Percentiles rank a stretch among this genome's conserved stretches.
These are phyloP conservation scores for Salix exigua DNA, from an alignment of 345 rosid genomes.

Conservation along the genomic window DNA sequence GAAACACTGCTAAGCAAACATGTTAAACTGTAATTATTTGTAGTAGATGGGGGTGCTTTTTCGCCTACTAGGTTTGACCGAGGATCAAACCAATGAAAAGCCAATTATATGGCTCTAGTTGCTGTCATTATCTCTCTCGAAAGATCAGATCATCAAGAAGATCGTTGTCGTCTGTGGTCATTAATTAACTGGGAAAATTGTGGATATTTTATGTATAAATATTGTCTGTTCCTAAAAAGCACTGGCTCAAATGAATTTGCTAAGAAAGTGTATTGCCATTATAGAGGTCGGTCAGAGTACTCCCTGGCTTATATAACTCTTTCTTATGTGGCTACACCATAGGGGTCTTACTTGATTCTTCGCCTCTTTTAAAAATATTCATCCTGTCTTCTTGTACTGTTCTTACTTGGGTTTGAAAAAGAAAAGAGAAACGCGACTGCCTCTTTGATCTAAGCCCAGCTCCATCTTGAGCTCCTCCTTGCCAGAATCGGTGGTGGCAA, in stretches of 20 bases:
- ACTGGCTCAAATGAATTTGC: not conserved
- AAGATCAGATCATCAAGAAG: not conserved
- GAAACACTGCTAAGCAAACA: not conserved
- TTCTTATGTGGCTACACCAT: not conserved
- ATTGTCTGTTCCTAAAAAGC: not conserved
- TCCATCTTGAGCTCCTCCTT: not conserved
- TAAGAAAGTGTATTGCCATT: not conserved
- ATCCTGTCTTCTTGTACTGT: not conserved
- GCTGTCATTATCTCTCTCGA: not conserved
- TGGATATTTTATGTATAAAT: not conserved
- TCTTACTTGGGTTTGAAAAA: not conserved
- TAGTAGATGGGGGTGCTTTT: not conserved
- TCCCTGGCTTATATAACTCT: not conserved
- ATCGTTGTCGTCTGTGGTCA: not conserved
- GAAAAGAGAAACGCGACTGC: not conserved
- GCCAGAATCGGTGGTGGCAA: not conserved
- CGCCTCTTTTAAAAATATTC: not conserved
- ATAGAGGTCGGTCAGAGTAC: not conserved
- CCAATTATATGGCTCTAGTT: not conserved
- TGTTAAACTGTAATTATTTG: not conserved
- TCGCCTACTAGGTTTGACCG: conserved; percentile 3
- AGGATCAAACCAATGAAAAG: not conserved
- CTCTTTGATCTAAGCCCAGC: not conserved
- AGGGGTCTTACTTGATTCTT: conserved; percentile 5
- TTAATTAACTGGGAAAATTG: not conserved